Conservation (phyloP, 179 eudicot genomes). For the Beta macrorhiza region DNA sequence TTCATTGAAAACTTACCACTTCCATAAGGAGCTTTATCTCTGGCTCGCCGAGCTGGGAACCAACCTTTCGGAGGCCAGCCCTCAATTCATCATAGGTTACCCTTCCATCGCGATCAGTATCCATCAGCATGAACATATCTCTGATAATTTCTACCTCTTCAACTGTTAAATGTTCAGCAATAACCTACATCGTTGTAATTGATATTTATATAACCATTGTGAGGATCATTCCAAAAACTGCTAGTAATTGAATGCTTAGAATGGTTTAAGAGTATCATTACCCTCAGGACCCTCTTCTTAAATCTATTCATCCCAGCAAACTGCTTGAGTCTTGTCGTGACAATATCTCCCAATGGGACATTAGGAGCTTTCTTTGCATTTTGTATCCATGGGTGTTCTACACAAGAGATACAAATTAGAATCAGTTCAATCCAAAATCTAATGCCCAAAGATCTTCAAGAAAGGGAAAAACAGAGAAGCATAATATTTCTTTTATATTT, state of each 20-base stretch:
- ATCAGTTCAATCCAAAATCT: not conserved
- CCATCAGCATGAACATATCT: slow-evolving; percentile 90
- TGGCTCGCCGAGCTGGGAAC: slow-evolving; percentile 87
- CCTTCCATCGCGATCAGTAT: slow-evolving; percentile 75
- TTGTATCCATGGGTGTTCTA: slow-evolving; percentile 94
- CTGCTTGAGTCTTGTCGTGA: slow-evolving; percentile 81
- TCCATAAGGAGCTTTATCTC: slow-evolving; percentile 94
- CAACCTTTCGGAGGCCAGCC: slow-evolving; percentile 81
- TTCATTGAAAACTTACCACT: slow-evolving; percentile 54
- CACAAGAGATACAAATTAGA: slow-evolving; percentile 3
- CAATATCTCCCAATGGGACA: slow-evolving; percentile 90
- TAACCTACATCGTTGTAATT: slow-evolving; percentile 46
- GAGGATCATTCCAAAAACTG: not conserved
- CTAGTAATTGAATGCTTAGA: not conserved
- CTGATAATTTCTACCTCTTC: slow-evolving; percentile 83
- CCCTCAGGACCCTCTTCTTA: slow-evolving; percentile 84
- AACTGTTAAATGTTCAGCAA: slow-evolving; percentile 78
- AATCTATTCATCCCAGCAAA: slow-evolving; percentile 85
- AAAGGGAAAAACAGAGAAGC: not conserved
- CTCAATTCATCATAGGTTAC: slow-evolving; percentile 70
- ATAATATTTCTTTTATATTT: not conserved
- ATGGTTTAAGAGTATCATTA: slow-evolving; percentile 26
- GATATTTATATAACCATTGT: not conserved
- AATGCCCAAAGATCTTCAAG: not conserved
- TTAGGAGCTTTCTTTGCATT: slow-evolving; percentile 88